Evolutionary conservation across 257 asterid genomes (phyloP).

Genomic region (Primulina huaijiensis): DNA sequence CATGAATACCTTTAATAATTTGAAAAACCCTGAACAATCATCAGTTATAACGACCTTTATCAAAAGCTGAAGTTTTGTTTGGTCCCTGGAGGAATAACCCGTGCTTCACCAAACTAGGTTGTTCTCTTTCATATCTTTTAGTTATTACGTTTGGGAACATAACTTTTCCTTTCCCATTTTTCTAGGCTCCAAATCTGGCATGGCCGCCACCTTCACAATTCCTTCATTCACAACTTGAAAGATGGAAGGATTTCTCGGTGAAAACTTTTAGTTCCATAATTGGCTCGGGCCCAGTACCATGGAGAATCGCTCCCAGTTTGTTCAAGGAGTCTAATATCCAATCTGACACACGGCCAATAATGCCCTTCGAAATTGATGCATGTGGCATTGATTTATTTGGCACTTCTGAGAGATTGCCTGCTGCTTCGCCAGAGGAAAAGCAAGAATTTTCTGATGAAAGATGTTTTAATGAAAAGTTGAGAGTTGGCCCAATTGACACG

Average conservation of each 20-base stretch:
- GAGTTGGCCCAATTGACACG: constrained; percentile 42
- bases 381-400: constrained; percentile 41
- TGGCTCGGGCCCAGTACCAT: constrained; percentile 85
- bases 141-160: constrained; percentile 8
- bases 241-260: constrained; percentile 62
- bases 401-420: constrained; percentile 42
- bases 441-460: constrained; percentile 49
- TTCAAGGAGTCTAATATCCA: constrained; percentile 49
- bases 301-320: constrained; percentile 73
- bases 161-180: constrained; percentile 18
- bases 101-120: constrained; percentile 11
- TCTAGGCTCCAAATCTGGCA: constrained; percentile 97
- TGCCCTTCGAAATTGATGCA: constrained; percentile 44
- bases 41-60: constrained; percentile 16
- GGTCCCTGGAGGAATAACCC: constrained; percentile 18
- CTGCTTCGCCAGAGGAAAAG: constrained; percentile 42
- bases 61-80: constrained; percentile 21
- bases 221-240: constrained; percentile 79
- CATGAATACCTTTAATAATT: background rate
- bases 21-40: background rate
- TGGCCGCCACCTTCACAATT: constrained; percentile 96
- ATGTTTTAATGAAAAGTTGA: constrained; percentile 45
- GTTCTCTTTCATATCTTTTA: constrained; percentile 7
- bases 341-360: constrained; percentile 48
- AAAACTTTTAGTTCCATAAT: constrained; percentile 63